These are phyloP conservation scores for Leucocoprinus leucothites DNA, from an alignment of 768 basidiomycete species.

Conservation along the genomic window DNA sequence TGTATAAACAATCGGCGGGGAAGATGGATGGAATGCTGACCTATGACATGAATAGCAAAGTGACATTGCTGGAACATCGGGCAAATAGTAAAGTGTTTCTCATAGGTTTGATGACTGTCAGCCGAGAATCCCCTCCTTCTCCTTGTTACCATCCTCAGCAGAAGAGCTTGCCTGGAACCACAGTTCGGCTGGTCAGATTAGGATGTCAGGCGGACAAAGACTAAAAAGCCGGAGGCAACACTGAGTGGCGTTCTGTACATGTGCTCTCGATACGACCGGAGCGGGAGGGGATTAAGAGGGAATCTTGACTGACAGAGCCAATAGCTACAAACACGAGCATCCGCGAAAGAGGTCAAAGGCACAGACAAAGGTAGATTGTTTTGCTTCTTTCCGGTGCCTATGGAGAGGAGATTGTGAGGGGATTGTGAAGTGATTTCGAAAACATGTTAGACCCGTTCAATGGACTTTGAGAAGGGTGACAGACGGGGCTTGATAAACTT, in stretches of 20 bases:
- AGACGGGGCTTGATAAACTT: constrained; percentile 4
- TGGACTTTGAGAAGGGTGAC: background rate
- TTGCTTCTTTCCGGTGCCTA: constrained; percentile 4
- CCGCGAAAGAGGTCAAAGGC: constrained; percentile 6
- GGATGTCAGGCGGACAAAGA: background rate
- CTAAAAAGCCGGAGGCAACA: background rate
- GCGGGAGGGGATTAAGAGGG: constrained; percentile 1
- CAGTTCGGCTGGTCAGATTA: background rate
- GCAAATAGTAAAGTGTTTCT: background rate
- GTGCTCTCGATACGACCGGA: background rate
- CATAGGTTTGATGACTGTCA: background rate
- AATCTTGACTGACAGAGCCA: background rate
- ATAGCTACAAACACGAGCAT: background rate
- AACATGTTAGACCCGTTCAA: no score
- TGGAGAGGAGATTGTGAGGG: background rate
- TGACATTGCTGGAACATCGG: constrained; percentile 10
- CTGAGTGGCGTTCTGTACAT: background rate
- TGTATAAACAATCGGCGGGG: background rate
- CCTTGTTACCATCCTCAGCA: background rate
- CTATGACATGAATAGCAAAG: constrained; percentile 1
- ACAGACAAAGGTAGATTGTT: background rate
- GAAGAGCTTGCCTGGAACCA: background rate
- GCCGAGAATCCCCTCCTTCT: background rate
- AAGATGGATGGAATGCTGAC: background rate
- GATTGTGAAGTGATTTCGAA: background rate